Conservation (phyloP, 2,329 filamentous ascomycete species). For the Diaporthe eres region DNA sequence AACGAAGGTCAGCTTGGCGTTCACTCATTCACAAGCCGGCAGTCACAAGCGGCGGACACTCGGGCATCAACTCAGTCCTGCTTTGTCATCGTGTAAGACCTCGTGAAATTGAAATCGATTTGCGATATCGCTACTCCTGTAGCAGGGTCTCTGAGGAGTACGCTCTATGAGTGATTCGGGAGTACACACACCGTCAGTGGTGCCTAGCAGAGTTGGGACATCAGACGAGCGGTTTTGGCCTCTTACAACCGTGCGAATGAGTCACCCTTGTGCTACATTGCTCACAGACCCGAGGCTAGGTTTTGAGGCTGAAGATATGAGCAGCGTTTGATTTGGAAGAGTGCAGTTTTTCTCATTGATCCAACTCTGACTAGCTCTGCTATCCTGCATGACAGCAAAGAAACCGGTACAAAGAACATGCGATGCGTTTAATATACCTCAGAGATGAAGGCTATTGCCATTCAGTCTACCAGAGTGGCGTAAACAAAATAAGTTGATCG, state of each 20-base stretch:
- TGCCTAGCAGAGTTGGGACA: background rate
- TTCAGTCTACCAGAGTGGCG: background rate
- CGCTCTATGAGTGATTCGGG: background rate
- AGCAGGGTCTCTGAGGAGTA: no score
- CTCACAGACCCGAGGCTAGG: background rate
- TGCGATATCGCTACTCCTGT: no score
- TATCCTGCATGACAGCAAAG: background rate
- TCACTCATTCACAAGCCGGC: background rate
- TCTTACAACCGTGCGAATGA: background rate
- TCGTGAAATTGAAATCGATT: background rate
- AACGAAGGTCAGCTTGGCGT: background rate
- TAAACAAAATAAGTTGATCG: background rate
- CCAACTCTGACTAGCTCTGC: background rate
- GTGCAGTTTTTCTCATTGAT: background rate
- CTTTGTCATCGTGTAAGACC: background rate
- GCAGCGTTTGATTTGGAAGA: background rate
- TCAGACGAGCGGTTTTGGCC: background rate
- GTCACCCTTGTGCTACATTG: background rate
- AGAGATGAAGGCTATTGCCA: background rate
- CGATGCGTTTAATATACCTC: background rate
- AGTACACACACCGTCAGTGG: background rate
- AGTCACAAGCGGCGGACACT: background rate
- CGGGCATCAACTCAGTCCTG: no score
- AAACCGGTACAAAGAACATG: background rate
- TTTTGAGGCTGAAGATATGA: background rate